Conservation (phyloP, 2,329 filamentous ascomycete genomes). For the Xylariaceae sp. region DNA sequence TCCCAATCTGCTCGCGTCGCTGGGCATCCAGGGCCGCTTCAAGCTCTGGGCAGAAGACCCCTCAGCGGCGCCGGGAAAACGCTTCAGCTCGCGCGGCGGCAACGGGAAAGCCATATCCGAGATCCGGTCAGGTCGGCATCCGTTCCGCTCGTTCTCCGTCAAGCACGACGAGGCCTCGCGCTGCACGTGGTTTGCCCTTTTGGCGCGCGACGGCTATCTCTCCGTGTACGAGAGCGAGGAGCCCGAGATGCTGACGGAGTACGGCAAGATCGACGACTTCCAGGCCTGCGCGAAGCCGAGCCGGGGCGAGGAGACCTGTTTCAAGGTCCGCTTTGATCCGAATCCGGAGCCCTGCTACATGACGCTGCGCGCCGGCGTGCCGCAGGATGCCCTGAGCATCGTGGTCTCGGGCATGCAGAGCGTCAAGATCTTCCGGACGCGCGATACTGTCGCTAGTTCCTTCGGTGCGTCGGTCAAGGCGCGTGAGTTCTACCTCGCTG, state of each 20-base stretch:
- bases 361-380: slow-evolving; percentile 73
- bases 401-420: slow-evolving; percentile 82
- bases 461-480: slow-evolving; percentile 50
- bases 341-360: slow-evolving; percentile 76
- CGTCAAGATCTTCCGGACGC: slow-evolving; percentile 77
- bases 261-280: slow-evolving; percentile 69
- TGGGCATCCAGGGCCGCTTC: slow-evolving; percentile 84
- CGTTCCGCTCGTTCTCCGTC: slow-evolving; percentile 79
- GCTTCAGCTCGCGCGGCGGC: slow-evolving; percentile 64
- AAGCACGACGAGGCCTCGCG: slow-evolving; percentile 72
- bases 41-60: slow-evolving; percentile 91
- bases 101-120: slow-evolving; percentile 49
- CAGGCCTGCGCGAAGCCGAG: slow-evolving; percentile 64
- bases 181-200: slow-evolving; percentile 79
- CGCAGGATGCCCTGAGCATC: slow-evolving; percentile 70
- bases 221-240: slow-evolving; percentile 80
- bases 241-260: slow-evolving; percentile 74
- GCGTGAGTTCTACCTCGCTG: slow-evolving; percentile 81
- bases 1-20: slow-evolving; percentile 76
- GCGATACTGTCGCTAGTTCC: slow-evolving; percentile 49
- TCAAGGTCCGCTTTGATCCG: slow-evolving; percentile 82
- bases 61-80: slow-evolving; percentile 69
- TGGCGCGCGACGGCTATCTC: slow-evolving; percentile 75
- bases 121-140: slow-evolving; percentile 53
- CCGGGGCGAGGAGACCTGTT: slow-evolving; percentile 80